Evolutionary conservation across 2,329 filamentous ascomycete species (phyloP), one percentile per base, ranked within the genome.

Genomic region (Colletotrichum tropicicola): DNA sequence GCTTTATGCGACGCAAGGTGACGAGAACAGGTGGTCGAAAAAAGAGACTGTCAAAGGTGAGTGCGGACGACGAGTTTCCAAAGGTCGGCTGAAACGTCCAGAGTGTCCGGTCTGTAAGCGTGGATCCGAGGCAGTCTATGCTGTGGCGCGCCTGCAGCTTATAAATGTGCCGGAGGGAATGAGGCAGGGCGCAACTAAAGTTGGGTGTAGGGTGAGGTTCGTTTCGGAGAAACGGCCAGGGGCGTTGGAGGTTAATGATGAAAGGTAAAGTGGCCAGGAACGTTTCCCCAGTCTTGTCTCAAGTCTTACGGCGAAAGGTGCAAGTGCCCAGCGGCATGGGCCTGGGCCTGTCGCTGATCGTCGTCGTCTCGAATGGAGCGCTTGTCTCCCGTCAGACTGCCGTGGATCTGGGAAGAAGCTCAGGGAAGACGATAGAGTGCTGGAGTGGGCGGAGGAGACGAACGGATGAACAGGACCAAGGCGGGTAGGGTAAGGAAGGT

Each of bases 51-150:
- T 30, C 3, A 19, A 52, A 35, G 32, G 19, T 25, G 51, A 35
- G 32, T 41, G 37, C 60, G 35, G 59, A 52, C 35, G 52, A 58
- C 52, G 54, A 52, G 59, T 66, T 66, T 64, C 59, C 39, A 43
- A 63, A 63, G 27, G 48, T 43, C 37, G 53, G 53, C 52, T 66
- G 63, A 66, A 66, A 66, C 63, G 32, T 45, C 17, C 30, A 30
- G 8, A 53, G 59, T 59, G 59, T 58, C 63, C 27, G 48, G 47
- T 45, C 41, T 49, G 21, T 23, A 59, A 53, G 30, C 45, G 55
- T 21, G 25, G 32, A 47, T 54, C 47, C 39, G 47, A 52, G 13
- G 23, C 30, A 47, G 41, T 23, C 21, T 60, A 47, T 28, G 48
- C 54, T 39, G 54, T 37, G 54, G 41, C 54, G 41, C 54, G 58